Evolutionary conservation across 495 filamentous ascomycete species (phyloP).

Genomic region (Amorphotheca resinae): DNA sequence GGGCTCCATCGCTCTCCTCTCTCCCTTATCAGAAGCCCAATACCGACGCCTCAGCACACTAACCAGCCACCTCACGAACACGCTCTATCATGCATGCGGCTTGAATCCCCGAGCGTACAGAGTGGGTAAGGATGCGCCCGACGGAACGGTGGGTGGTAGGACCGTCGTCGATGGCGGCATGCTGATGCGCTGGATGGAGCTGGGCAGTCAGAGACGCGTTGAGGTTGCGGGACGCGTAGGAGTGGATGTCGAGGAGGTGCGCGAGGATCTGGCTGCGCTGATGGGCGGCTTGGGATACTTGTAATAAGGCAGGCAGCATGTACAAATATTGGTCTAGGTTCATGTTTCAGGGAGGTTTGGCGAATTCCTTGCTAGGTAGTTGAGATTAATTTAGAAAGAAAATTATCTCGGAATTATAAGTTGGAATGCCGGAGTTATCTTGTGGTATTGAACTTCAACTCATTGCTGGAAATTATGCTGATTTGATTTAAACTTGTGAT

Average conservation of each 20-base stretch:
- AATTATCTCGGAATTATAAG: too few relatives aligned
- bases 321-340: not conserved
- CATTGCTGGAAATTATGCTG: not conserved
- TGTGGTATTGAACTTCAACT: not conserved
- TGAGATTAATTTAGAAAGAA: too few relatives aligned
- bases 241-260: constrained; percentile 47
- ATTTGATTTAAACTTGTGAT: too few relatives aligned
- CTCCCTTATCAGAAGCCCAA: constrained; percentile 60
- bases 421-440: not conserved
- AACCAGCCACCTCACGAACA: constrained; percentile 61
- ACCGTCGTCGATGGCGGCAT: constrained; percentile 39
- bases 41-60: constrained; percentile 80
- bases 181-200: constrained; percentile 51
- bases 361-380: too few relatives aligned
- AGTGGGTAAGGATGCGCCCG: constrained; percentile 18
- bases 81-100: constrained; percentile 62
- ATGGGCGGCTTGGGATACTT: constrained; percentile 19
- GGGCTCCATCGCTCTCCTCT: constrained; percentile 64
- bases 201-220: constrained; percentile 50
- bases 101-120: constrained; percentile 76
- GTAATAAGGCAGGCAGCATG: constrained; percentile 3
- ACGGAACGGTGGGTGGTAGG: constrained; percentile 30
- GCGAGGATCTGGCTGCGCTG: constrained; percentile 42
- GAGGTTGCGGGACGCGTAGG: constrained; percentile 61
- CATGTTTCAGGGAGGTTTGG: not conserved